Evolutionary conservation across 2,329 filamentous ascomycete species (phyloP).

Genomic region (Epichloe hybrida): DNA sequence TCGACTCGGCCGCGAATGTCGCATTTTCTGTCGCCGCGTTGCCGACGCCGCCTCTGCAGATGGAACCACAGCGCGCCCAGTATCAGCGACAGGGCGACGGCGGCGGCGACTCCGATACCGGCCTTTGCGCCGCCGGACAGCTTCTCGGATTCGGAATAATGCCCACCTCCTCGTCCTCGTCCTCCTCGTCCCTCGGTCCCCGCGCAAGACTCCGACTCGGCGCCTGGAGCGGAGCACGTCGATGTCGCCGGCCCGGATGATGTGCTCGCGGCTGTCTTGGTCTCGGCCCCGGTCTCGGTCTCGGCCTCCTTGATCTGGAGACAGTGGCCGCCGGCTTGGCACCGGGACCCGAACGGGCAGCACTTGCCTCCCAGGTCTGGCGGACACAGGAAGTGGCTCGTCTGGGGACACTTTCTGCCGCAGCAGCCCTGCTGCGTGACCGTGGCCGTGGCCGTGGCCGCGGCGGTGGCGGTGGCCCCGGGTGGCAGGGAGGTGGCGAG

Average conservation of each 20-base stretch:
- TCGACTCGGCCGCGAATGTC: background rate
- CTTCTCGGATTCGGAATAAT: background rate
- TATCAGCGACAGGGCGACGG: slow-evolving; percentile 31
- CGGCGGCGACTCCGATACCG: slow-evolving; percentile 39
- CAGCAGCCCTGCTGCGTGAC: slow-evolving; percentile 23
- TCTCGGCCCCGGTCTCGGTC: background rate
- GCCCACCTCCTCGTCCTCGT: too few relatives aligned
- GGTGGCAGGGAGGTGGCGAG: slow-evolving; percentile 13
- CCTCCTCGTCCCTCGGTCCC: background rate
- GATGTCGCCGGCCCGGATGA: background rate
- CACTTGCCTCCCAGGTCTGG: slow-evolving; percentile 31
- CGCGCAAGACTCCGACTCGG: slow-evolving; percentile 19
- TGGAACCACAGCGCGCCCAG: slow-evolving; percentile 33
- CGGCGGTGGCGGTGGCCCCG: slow-evolving; percentile 2
- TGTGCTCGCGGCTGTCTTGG: slow-evolving; percentile 8
- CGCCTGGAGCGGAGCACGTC: slow-evolving; percentile 23
- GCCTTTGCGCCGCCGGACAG: slow-evolving; percentile 39
- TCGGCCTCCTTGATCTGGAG: slow-evolving; percentile 14
- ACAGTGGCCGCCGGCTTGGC: slow-evolving; percentile 23
- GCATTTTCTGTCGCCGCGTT: background rate
- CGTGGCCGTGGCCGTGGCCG: background rate
- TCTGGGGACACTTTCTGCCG: slow-evolving; percentile 24
- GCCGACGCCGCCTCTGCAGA: slow-evolving; percentile 18
- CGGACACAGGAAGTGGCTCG: slow-evolving; percentile 32
- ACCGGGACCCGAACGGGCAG: slow-evolving; percentile 32